Evolutionary conservation across 2,329 filamentous ascomycete species (phyloP).

Genomic region (Aspergillus felis): DNA sequence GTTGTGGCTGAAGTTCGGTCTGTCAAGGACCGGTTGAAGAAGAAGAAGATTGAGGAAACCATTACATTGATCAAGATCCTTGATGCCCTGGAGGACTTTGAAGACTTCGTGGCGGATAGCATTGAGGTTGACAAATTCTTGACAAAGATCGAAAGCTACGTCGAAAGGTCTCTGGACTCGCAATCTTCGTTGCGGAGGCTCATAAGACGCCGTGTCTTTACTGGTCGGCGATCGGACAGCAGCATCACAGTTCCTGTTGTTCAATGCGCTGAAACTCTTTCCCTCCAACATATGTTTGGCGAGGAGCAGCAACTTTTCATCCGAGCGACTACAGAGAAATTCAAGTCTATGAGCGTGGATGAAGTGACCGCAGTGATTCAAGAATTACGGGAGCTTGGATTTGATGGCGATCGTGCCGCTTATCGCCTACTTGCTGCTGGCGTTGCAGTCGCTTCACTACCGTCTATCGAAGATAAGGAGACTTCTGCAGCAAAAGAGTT

Average conservation of each 20-base stretch:
- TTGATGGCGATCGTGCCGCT: slow-evolving; percentile 24
- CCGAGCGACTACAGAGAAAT: slow-evolving; percentile 30
- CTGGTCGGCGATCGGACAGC: slow-evolving; percentile 25
- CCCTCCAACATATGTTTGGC: slow-evolving; percentile 33
- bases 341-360: slow-evolving; percentile 31
- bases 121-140: slow-evolving; percentile 34
- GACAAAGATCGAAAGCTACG: slow-evolving; percentile 33
- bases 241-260: slow-evolving; percentile 26
- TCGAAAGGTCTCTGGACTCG: slow-evolving; percentile 31
- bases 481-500: slow-evolving; percentile 31
- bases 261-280: slow-evolving; percentile 33
- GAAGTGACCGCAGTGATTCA: slow-evolving; percentile 27
- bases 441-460: slow-evolving; percentile 31
- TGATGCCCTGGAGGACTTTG: slow-evolving; percentile 38
- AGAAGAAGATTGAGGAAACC: slow-evolving; percentile 30
- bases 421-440: slow-evolving; percentile 36
- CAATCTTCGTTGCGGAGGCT: slow-evolving; percentile 24
- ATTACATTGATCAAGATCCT: slow-evolving; percentile 35
- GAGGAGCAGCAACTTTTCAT: slow-evolving; percentile 37
- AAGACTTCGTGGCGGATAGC: slow-evolving; percentile 32
- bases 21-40: slow-evolving; percentile 32
- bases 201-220: slow-evolving; percentile 33
- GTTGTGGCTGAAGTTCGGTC: slow-evolving; percentile 34
- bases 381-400: slow-evolving; percentile 28
- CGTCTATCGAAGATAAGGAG: slow-evolving; percentile 37